phyloP scores from a whole-genome alignment of 2,329 filamentous ascomycete species.

The Nannizziopsis barbatae region DNA sequence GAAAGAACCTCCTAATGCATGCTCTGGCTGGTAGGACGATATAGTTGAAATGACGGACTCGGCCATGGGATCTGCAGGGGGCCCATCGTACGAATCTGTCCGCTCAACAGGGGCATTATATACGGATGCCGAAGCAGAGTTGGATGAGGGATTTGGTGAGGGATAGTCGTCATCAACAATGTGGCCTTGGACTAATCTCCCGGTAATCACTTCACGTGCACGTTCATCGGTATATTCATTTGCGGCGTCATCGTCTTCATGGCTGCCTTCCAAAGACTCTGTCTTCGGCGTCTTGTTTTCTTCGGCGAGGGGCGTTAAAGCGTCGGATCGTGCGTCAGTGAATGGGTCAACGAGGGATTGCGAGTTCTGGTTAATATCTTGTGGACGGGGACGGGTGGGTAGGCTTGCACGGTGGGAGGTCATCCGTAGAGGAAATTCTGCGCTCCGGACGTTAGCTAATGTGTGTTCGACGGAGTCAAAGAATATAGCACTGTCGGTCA shows the following conservation, averaged over 20 bases:
- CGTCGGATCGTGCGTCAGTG: conserved; percentile 1
- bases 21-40: conserved; percentile 57
- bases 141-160: conserved; percentile 50
- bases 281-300: conserved; percentile 1
- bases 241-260: conserved; percentile 1
- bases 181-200: conserved; percentile 82
- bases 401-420: conserved; percentile 2
- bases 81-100: conserved; percentile 35
- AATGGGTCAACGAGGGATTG: background rate
- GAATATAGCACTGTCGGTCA: conserved; percentile 69
- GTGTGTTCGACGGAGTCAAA: conserved; percentile 49
- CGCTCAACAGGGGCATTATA: conserved; percentile 41
- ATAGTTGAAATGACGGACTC: conserved; percentile 69
- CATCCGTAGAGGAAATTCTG: conserved; percentile 2
- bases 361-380: conserved; percentile 2
- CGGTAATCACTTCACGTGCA: conserved; percentile 80
- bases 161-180: conserved; percentile 90
- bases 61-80: conserved; percentile 75
- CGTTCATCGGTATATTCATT: conserved; percentile 65
- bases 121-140: conserved; percentile 49
- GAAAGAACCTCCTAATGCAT: conserved; percentile 69
- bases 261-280: background rate
- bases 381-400: conserved; percentile 5
- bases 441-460: conserved; percentile 16
- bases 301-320: conserved; percentile 1